Evolutionary conservation across 352 stramenopile genomes (phyloP), one percentile per base, ranked within the genome.

Genomic region (Pythium chondricola): DNA sequence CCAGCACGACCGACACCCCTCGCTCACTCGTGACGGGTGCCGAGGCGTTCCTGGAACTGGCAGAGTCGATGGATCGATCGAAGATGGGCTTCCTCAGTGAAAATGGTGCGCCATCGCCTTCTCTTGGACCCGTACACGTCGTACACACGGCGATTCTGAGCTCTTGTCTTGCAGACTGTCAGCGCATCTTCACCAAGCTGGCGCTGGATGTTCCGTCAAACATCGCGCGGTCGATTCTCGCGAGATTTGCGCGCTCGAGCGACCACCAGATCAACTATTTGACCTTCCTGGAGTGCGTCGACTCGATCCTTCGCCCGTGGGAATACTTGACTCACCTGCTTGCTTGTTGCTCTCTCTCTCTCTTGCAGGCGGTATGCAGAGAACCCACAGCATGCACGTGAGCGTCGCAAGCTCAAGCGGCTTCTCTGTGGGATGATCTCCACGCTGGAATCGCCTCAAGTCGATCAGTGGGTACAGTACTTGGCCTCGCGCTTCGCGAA

Each of bases 1-100:
- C 16, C 13, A 31, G 1, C 2, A 26, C 16, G 3, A 43, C 31
- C 16, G 59, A 82, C 8, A 79, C 70, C 0, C 70, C 68, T 4
- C 63, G 68, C 3, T 74, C 68, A 8, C 26, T 63, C 4, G 52
- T 73, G 26, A 78, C 74, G 13, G 74, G 74, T 2, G 74, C 72
- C 1, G 75, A 87, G 43, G 44, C 43, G 16, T 85, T 85, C 33
- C 29, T 87, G 0, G 75, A 87, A 33, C 53, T 56, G 2, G 68
- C 66, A 0, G 72, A 87, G 41, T 16, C 18, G 6, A 44, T 65
- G 5, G 75, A 87, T 41, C 21, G 24, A 6, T 9, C 49, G 0
- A 74, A 68, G 22, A 63, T 58, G 2, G 71, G 71, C 3, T 54
- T 58, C 10, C 24, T 87, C 2, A 26, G 46, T 7, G 72, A 82